Conservation (phyloP, 2,329 filamentous ascomycete species). For the Diaporthe sp. region DNA sequence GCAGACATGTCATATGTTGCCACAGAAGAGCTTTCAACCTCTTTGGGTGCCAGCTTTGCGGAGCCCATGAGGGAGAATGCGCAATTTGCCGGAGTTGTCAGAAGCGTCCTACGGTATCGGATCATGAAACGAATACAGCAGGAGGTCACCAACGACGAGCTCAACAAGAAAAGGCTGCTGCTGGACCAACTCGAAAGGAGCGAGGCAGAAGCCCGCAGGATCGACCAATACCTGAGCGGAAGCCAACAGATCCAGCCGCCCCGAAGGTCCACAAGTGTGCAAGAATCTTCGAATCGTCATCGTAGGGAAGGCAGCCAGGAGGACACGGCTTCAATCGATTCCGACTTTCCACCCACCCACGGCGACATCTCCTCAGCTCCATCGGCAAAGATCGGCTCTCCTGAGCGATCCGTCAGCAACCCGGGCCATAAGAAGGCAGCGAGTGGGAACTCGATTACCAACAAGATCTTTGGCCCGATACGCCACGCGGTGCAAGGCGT, state of each 20-base stretch:
- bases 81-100: slow-evolving; percentile 95
- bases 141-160: slow-evolving; percentile 95
- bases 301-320: slow-evolving; percentile 73
- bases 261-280: slow-evolving; percentile 74
- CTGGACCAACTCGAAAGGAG: slow-evolving; percentile 93
- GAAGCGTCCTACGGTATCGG: slow-evolving; percentile 88
- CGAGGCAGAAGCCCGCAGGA: slow-evolving; percentile 91
- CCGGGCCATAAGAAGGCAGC: slow-evolving; percentile 82
- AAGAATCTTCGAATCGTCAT: slow-evolving; percentile 64
- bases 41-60: slow-evolving; percentile 92
- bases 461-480: slow-evolving; percentile 94
- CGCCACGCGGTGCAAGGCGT: slow-evolving; percentile 97
- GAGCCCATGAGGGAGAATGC: slow-evolving; percentile 98
- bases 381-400: slow-evolving; percentile 81
- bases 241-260: slow-evolving; percentile 76
- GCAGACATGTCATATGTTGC: slow-evolving; percentile 97
- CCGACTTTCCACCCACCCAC: slow-evolving; percentile 93
- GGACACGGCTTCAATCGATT: slow-evolving; percentile 92
- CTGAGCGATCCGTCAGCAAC: slow-evolving; percentile 63
- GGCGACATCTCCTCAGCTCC: slow-evolving; percentile 77
- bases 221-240: slow-evolving; percentile 90
- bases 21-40: slow-evolving; percentile 89
- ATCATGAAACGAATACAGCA: slow-evolving; percentile 96
- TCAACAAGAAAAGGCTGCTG: slow-evolving; percentile 86
- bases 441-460: slow-evolving; percentile 91